Percentiles rank a stretch among this genome's conserved stretches.
Evolutionary conservation across 2,329 filamentous ascomycete genomes (phyloP).

Genomic region (Gyromitra esculenta): DNA sequence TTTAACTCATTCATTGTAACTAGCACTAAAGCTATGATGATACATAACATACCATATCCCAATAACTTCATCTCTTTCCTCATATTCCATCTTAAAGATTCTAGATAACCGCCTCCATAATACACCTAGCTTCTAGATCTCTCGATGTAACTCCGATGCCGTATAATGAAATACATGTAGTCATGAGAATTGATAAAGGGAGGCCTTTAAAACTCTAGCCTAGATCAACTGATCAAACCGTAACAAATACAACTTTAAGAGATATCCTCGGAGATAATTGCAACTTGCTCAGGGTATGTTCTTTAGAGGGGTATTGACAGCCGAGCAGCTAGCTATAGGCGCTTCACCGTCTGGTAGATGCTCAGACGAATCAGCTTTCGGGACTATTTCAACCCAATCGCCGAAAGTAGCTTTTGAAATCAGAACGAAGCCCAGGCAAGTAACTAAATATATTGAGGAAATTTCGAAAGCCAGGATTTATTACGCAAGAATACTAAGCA

Average conservation of each 20-base stretch:
- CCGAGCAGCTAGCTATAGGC: background rate
- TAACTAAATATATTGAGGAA: background rate
- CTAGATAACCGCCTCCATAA: too few relatives aligned
- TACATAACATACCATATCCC: too few relatives aligned
- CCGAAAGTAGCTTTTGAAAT: background rate
- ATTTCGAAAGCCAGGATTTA: background rate
- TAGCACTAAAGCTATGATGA: too few relatives aligned
- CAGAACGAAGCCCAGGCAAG: background rate
- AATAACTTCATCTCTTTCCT: too few relatives aligned
- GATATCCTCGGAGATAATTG: background rate
- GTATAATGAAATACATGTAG: too few relatives aligned
- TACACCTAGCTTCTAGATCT: background rate
- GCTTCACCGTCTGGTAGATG: background rate
- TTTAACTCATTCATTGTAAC: too few relatives aligned
- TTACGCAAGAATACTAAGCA: background rate
- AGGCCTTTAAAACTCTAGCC: too few relatives aligned
- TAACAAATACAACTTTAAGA: too few relatives aligned
- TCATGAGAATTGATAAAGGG: too few relatives aligned
- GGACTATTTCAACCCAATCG: background rate
- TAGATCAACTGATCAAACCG: too few relatives aligned
- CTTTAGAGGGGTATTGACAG: background rate
- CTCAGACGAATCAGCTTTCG: background rate
- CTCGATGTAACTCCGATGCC: too few relatives aligned
- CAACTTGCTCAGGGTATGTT: background rate
- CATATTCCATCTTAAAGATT: too few relatives aligned